Conservation (phyloP, 2,329 filamentous ascomycete genomes). For the Triangularia setosa region DNA sequence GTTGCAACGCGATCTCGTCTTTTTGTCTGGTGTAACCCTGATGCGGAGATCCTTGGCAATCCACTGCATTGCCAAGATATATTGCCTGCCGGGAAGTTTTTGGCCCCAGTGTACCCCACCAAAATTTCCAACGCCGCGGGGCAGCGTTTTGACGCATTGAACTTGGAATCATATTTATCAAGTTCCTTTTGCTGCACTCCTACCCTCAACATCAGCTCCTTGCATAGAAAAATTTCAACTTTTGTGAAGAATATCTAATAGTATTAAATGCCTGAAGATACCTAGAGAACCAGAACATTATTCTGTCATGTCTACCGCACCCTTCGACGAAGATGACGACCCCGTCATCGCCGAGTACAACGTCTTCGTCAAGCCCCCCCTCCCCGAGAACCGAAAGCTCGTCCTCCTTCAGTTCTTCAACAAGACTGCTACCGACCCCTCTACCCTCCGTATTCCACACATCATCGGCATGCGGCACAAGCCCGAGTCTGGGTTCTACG, state of each 20-base stretch:
- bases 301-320: neutral
- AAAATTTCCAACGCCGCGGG: slow-evolving; percentile 21
- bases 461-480: slow-evolving; percentile 80
- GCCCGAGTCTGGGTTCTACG: slow-evolving; percentile 74
- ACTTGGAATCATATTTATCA: neutral
- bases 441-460: slow-evolving; percentile 53
- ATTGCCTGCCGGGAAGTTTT: neutral
- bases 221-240: neutral
- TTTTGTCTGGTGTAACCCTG: neutral
- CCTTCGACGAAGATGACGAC: slow-evolving; percentile 49
- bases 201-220: neutral
- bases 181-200: neutral
- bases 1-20: neutral
- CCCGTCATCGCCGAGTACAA: slow-evolving; percentile 74
- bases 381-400: slow-evolving; percentile 59
- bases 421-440: slow-evolving; percentile 56
- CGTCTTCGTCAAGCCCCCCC: slow-evolving; percentile 76
- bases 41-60: neutral
- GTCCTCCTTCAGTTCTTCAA: slow-evolving; percentile 89
- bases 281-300: neutral
- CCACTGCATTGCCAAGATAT: neutral
- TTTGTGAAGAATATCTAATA: neutral
- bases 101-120: slow-evolving; percentile 10
- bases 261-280: neutral
- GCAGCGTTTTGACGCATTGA: slow-evolving; percentile 6